phyloP scores from a whole-genome alignment of 148 eudicot species.

The Vaccinium darrowii region DNA sequence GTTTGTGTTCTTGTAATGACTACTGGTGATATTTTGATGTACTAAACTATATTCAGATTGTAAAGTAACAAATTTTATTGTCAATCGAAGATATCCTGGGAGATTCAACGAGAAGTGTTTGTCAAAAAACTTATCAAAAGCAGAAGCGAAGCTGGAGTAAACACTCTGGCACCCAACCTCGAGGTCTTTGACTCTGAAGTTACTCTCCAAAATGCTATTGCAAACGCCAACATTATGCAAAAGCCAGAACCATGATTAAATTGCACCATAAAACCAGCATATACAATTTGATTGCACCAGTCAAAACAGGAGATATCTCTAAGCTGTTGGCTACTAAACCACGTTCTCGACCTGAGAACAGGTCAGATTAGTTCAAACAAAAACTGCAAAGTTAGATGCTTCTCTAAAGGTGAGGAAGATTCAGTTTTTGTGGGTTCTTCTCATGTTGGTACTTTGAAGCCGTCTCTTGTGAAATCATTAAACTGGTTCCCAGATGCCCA shows the following conservation, averaged over 20 bases:
- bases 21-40: slow-evolving; percentile 35
- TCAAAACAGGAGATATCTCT: background rate
- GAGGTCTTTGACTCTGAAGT: background rate
- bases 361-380: background rate
- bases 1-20: slow-evolving; percentile 56
- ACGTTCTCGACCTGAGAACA: background rate
- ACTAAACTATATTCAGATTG: background rate
- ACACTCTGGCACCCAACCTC: background rate
- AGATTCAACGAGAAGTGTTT: background rate
- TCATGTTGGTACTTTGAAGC: slow-evolving; percentile 41
- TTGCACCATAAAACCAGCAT: background rate
- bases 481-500: slow-evolving; percentile 33
- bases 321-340: background rate
- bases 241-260: background rate
- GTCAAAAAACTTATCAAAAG: background rate
- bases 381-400: background rate
- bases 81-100: background rate
- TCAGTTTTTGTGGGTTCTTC: background rate
- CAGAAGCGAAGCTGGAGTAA: background rate
- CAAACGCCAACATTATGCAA: background rate
- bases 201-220: background rate
- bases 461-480: slow-evolving; percentile 10
- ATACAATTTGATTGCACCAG: background rate
- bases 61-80: background rate
- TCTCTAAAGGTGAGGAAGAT: slow-evolving; percentile 19